phyloP scores from a whole-genome alignment of 176 grass and related monocot genomes.

The Aegilops sharonensis region DNA sequence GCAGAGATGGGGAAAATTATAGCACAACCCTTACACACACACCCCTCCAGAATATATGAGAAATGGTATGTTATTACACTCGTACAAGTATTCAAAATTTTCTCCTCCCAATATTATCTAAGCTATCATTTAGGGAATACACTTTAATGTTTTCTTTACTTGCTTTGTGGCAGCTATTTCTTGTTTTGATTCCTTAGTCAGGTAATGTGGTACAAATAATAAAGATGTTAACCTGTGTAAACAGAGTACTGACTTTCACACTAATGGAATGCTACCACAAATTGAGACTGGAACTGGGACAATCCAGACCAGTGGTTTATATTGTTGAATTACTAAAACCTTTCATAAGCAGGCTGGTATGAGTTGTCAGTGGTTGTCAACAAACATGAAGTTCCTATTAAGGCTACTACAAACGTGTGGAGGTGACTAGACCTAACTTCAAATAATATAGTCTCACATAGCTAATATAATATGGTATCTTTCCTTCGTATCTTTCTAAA shows the following conservation, averaged over 20 bases:
- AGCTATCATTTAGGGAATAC: background rate
- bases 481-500: background rate
- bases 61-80: no score
- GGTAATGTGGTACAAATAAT: slow-evolving; percentile 7
- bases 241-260: background rate
- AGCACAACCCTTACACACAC: no score
- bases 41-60: no score
- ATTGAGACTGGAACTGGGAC: background rate
- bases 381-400: background rate
- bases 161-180: background rate
- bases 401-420: background rate
- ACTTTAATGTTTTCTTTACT: background rate
- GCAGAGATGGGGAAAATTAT: no score
- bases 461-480: background rate
- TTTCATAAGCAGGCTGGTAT: background rate
- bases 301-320: background rate
- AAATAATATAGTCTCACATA: background rate
- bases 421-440: background rate
- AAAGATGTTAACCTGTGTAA: background rate
- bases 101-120: background rate
- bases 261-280: background rate
- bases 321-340: background rate
- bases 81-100: no score
- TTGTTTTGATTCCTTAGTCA: slow-evolving; percentile 8
- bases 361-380: background rate